Evolutionary conservation across 139 green algal genomes (phyloP).

Genomic region (Chlamydomonas sphaeroides): DNA sequence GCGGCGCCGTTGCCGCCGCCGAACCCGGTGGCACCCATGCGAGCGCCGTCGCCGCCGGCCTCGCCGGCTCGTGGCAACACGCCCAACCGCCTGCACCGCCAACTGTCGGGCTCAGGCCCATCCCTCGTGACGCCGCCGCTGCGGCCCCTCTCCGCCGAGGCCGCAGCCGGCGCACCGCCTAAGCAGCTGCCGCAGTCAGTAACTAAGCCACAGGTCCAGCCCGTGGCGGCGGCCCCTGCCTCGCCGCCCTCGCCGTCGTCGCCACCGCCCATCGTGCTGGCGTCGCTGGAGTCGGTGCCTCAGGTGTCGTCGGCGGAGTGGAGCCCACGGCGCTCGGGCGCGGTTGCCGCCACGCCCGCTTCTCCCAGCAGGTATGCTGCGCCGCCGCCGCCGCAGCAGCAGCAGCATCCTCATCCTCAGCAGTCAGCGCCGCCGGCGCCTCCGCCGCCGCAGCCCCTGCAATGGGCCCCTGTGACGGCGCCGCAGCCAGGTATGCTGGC

Average conservation of each 20-base stretch:
- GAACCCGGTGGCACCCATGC: constrained; percentile 10
- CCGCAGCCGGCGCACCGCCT: neutral
- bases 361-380: neutral
- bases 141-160: too few species aligned
- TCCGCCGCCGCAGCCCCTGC: too few species aligned
- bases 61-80: constrained; percentile 2
- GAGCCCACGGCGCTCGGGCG: too few species aligned
- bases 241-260: too few species aligned
- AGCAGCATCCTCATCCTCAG: neutral
- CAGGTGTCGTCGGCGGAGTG: too few species aligned
- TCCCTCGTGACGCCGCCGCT: too few species aligned
- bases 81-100: constrained; percentile 18
- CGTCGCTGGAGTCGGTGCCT: too few species aligned
- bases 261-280: neutral
- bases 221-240: too few species aligned
- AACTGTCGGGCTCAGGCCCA: neutral
- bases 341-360: neutral
- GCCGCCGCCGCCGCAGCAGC: neutral
- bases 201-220: too few species aligned
- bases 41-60: constrained; percentile 12
- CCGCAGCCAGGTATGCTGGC: too few species aligned
- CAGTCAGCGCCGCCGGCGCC: neutral
- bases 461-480: too few species aligned
- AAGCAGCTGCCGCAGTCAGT: neutral
- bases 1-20: too few species aligned